Conservation (phyloP, 495 filamentous ascomycete species). For the Monascus purpureus region DNA sequence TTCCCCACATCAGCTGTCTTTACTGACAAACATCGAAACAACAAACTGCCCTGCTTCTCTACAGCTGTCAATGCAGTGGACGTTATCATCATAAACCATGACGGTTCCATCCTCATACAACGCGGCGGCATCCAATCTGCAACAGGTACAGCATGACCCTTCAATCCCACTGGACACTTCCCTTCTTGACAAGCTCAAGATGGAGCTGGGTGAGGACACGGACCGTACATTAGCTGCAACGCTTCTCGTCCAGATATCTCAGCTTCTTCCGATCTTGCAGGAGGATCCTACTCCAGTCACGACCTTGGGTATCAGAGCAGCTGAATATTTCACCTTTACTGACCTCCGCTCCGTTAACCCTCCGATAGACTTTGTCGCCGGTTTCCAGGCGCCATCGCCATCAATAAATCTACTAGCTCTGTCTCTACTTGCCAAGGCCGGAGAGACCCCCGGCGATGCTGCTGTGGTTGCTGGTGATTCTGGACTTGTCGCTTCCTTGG, state of each 20-base stretch:
- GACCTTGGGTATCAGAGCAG: constrained; percentile 25
- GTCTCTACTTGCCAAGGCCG: constrained; percentile 58
- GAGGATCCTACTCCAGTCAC: constrained; percentile 38
- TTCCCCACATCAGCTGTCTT: too few species aligned
- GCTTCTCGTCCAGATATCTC: constrained; percentile 31
- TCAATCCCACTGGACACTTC: constrained; percentile 20
- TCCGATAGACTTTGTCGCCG: constrained; percentile 32
- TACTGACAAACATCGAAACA: too few species aligned
- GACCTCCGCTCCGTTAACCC: constrained; percentile 31
- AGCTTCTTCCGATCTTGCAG: constrained; percentile 31
- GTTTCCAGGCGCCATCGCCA: constrained; percentile 43
- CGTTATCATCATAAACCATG: constrained; percentile 21
- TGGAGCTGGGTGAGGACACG: constrained; percentile 25
- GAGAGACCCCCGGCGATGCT: constrained; percentile 42
- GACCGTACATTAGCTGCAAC: constrained; percentile 21
- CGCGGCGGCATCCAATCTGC: constrained; percentile 22
- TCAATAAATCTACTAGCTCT: constrained; percentile 60
- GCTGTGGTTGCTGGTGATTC: constrained; percentile 55
- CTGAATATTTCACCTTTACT: constrained; percentile 25
- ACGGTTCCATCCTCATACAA: constrained; percentile 24
- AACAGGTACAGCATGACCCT: constrained; percentile 21
- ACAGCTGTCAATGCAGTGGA: too few species aligned
- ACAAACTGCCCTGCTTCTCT: too few species aligned
- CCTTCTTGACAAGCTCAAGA: constrained; percentile 26
- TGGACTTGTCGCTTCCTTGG: constrained; percentile 42